Percentiles rank a stretch among this genome's conserved stretches.
phyloP scores from a whole-genome alignment of 192 early-diverging fungal species.

The Gonapodya prolifera region DNA sequence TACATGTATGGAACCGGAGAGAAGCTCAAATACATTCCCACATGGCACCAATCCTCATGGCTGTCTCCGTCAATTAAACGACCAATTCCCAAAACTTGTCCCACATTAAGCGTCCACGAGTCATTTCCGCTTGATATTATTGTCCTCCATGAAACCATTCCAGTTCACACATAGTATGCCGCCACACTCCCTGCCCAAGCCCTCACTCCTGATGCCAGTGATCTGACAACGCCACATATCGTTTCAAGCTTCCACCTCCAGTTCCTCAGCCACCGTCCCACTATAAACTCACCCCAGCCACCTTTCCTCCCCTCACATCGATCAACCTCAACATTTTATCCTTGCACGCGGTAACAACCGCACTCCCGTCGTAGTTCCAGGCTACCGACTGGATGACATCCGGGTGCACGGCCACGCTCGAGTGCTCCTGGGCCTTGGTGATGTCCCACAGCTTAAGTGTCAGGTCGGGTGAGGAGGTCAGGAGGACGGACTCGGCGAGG shows the following conservation, averaged over 20 bases:
- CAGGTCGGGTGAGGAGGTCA: constrained; percentile 76
- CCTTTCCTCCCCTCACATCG: constrained; percentile 75
- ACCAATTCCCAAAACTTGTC: too few relatives aligned
- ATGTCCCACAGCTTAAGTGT: constrained; percentile 95
- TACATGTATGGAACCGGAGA: too few relatives aligned
- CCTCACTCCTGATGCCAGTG: not conserved
- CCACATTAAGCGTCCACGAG: too few relatives aligned
- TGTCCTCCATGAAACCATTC: not conserved
- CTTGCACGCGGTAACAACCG: constrained; percentile 82
- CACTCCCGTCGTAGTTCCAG: constrained; percentile 77
- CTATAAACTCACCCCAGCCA: constrained; percentile 34
- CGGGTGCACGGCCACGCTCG: constrained; percentile 68
- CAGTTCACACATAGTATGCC: not conserved
- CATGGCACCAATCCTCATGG: too few relatives aligned
- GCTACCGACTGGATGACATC: constrained; percentile 86
- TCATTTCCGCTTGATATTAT: too few relatives aligned
- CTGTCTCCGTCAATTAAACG: too few relatives aligned
- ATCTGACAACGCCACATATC: not conserved
- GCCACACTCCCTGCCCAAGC: not conserved
- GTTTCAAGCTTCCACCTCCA: not conserved
- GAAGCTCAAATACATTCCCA: too few relatives aligned
- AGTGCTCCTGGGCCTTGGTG: constrained; percentile 55
- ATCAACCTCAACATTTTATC: constrained; percentile 94
- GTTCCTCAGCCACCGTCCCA: not conserved
- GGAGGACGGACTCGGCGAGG: constrained; percentile 82